These are phyloP conservation scores for Lactarius evosmus DNA, from an alignment of 768 basidiomycete genomes.

Conservation along the genomic window DNA sequence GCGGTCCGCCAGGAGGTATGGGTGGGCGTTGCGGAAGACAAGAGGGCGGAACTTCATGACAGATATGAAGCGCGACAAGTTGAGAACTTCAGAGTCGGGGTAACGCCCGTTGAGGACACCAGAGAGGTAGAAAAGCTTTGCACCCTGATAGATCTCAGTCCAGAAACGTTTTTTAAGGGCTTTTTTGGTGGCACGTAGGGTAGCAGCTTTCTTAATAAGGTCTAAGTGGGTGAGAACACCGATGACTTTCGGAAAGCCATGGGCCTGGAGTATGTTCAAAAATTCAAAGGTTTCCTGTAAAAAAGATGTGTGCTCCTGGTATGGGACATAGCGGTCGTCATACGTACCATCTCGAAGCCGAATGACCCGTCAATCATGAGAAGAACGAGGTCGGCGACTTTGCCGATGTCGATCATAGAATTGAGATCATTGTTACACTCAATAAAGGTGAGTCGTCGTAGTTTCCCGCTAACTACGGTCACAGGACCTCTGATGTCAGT, in stretches of 20 bases:
- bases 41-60: conserved; percentile 99
- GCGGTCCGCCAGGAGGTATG: conserved; percentile 92
- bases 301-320: background rate
- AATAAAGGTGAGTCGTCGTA: conserved; percentile 88
- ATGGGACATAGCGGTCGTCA: background rate
- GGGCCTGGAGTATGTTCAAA: conserved; percentile 92
- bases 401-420: conserved; percentile 97
- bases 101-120: conserved; percentile 97
- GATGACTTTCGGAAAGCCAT: conserved; percentile 98
- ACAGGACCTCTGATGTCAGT: conserved; percentile 89
- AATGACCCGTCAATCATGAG: conserved; percentile 98
- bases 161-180: conserved; percentile 96
- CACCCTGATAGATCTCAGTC: conserved; percentile 99
- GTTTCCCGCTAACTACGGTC: conserved; percentile 93
- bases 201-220: conserved; percentile 88
- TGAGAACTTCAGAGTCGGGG: conserved; percentile 94
- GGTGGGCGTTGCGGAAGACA: conserved; percentile 91
- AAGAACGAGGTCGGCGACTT: conserved; percentile 92
- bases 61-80: conserved; percentile 92
- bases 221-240: conserved; percentile 95
- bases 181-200: conserved; percentile 88
- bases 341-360: conserved; percentile 94
- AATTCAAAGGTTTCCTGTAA: conserved; percentile 96
- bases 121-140: conserved; percentile 96
- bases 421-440: conserved; percentile 98